Conservation (phyloP, 208 protist species). For the Wallacemonas sp. region DNA sequence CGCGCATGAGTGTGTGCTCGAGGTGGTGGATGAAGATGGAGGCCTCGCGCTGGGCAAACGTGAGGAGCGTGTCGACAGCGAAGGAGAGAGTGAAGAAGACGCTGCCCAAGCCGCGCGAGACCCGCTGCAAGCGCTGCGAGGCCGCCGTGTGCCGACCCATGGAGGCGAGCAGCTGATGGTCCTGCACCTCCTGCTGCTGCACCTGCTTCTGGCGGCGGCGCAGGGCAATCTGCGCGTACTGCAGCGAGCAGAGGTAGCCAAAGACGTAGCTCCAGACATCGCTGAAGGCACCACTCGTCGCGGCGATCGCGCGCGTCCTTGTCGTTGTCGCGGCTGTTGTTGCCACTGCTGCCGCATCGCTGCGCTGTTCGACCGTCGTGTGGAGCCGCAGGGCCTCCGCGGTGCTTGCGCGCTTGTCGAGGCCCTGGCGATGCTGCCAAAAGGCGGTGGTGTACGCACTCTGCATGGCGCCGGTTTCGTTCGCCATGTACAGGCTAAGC, state of each 20-base stretch:
- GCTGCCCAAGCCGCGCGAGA: conserved; percentile 60
- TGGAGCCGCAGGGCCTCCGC: not conserved
- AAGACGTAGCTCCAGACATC: conserved; percentile 85
- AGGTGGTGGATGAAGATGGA: conserved; percentile 50
- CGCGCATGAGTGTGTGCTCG: conserved; percentile 36
- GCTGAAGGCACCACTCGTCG: conserved; percentile 16
- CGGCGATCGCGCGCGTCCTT: too few relatives aligned
- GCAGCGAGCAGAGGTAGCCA: conserved; percentile 80
- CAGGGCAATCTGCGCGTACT: conserved; percentile 71
- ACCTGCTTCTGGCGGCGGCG: conserved; percentile 64
- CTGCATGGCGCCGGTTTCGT: conserved; percentile 28
- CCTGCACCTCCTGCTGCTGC: conserved; percentile 51
- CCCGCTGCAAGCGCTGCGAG: conserved; percentile 8
- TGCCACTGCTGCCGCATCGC: not conserved
- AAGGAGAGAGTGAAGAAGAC: conserved; percentile 83
- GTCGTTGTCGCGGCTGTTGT: not conserved
- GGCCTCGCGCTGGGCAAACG: conserved; percentile 62
- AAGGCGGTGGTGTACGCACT: conserved; percentile 61
- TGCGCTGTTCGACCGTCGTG: not conserved
- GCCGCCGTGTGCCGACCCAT: conserved; percentile 25
- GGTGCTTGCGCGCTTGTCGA: conserved; percentile 17
- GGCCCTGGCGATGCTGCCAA: conserved; percentile 63
- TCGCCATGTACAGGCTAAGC: conserved; percentile 49
- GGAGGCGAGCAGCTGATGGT: conserved; percentile 35
- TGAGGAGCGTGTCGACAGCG: conserved; percentile 70